Evolutionary conservation across 2,329 filamentous ascomycete species (phyloP), one percentile per base, ranked within the genome.

Genomic region (Eurotiales sp.): DNA sequence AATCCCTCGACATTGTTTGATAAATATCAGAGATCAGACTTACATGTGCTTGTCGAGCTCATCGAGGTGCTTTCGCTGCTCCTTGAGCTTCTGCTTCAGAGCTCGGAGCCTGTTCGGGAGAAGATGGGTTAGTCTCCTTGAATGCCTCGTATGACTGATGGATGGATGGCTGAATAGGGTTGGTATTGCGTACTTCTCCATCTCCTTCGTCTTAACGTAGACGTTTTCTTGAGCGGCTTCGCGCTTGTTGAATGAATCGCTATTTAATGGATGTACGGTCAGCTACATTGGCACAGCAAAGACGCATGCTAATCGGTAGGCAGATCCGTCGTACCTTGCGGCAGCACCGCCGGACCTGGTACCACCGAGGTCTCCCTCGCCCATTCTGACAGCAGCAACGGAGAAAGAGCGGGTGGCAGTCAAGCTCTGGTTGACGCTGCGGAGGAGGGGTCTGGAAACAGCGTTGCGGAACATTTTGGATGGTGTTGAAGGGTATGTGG

Each of bases 181-280:
- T n/a, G n/a, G n/a, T 12, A 45, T 40, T n/a, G 17, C 68, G 46
- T 65, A 77, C 89, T 96, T 96, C 77, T 91, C 85, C 76, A 84
- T 83, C 82, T 97, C 93, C 68, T 90, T 88, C 77, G 87, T 78
- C 65, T 84, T 83, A 75, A 99, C 90, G 74, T 87, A 88, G 62
- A 83, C 82, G 71, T 90, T 86, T 77, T 97, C 93, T 68, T 77
- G 80, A 60, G 92, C 92, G 69, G 86, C 82, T 76, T 99, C 93
- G 63, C 93, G 90, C 76, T 86, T 87, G 76, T 86, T 89, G 82
- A 96, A 99, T 52, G 89, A 84, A 69, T 99, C 92, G 62, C 92
- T 95, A 59, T 61, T 22, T 30, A n/a, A n/a, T n/a, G 41, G 14
- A 14, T 17, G 10, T 15, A 4, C 36, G 56, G 55, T 46, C 53